Conservation (phyloP, 2,329 filamentous ascomycete genomes). For the Cylindrodendrum hubeiense region DNA sequence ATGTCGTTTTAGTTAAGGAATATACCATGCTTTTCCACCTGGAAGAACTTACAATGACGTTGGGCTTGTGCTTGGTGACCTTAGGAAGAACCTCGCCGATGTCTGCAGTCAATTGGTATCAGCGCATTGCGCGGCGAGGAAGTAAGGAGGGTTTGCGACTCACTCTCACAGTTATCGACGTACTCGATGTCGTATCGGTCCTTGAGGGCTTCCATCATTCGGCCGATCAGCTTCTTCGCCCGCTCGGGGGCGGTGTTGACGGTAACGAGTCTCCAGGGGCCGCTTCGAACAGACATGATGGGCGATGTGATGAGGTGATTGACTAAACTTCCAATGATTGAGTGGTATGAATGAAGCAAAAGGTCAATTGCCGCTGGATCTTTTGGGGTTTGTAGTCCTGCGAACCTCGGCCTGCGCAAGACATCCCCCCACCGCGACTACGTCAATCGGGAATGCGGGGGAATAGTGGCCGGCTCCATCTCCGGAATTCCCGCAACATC, state of each 20-base stretch:
- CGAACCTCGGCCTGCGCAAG: constrained; percentile 15
- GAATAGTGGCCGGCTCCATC: constrained; percentile 16
- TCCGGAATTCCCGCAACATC: constrained; percentile 24
- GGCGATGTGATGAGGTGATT: neutral
- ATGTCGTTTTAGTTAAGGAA: neutral
- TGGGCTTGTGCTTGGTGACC: constrained; percentile 54
- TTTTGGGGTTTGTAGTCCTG: constrained; percentile 8
- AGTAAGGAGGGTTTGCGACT: neutral
- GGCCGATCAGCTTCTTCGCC: constrained; percentile 72
- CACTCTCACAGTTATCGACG: constrained; percentile 72
- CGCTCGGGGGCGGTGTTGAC: constrained; percentile 77
- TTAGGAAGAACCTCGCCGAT: constrained; percentile 68
- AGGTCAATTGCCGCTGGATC: neutral
- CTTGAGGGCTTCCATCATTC: constrained; percentile 70
- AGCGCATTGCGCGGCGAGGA: neutral
- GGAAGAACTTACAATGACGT: constrained; percentile 43
- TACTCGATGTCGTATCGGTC: constrained; percentile 74
- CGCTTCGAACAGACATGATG: constrained; percentile 42
- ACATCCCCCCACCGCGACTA: neutral
- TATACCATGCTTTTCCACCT: neutral
- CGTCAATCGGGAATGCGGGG: constrained; percentile 17
- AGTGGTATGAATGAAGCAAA: neutral
- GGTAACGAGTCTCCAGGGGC: constrained; percentile 73
- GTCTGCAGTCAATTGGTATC: constrained; percentile 45
- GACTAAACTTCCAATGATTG: neutral